Evolutionary conservation across 768 basidiomycete genomes (phyloP), one percentile per base, ranked within the genome.

Genomic region (Kwoniella dendrophila): DNA sequence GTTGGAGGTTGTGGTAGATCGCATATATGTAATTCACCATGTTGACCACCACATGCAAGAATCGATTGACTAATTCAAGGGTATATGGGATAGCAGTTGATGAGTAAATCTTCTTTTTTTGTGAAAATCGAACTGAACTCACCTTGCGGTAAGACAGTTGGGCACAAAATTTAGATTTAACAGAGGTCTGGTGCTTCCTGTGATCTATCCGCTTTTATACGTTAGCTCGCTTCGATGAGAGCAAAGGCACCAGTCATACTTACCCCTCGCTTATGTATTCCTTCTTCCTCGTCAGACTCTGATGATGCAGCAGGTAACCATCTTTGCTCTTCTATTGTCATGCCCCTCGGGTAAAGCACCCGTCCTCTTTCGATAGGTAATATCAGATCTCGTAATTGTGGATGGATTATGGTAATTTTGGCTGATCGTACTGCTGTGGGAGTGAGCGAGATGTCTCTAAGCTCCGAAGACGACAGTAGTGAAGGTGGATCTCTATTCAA

Each of bases 381-480:
- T 51, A 90, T 79, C 50, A 92, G 84, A 80, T 92, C 89, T 34
- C 90, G 84, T 29, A 92, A 81, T 79, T 92, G 90, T 22, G 77
- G 76, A 59, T 78, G 77, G 41, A 78, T 63, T 38, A 74, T 77
- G 12, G 74, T 77, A 22, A 76, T 70, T 26, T 57, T 53, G 0
- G 73, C 73, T 30, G 67, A 56, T n/a, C 67, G 62, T 24, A 76
- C 55, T 14, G 50, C 12, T 1, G 66, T 51, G 1, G 74, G 74
- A 12, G 49, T 40, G 26, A 71, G 62, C 18, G 65, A 58, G 7
- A 73, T 45, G 38, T 75, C 74, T 5, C 72, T 63, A 0, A 75
- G 70, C 51, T 75, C 67, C 3, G 71, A 68, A 16, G 67, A 67
- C 12, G 59, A 56, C 3, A 70, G 48, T 4, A 69, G 51, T 30